These are phyloP conservation scores for Phragmites australis DNA, from an alignment of 176 grass and related monocot species.

Conservation along the genomic window DNA sequence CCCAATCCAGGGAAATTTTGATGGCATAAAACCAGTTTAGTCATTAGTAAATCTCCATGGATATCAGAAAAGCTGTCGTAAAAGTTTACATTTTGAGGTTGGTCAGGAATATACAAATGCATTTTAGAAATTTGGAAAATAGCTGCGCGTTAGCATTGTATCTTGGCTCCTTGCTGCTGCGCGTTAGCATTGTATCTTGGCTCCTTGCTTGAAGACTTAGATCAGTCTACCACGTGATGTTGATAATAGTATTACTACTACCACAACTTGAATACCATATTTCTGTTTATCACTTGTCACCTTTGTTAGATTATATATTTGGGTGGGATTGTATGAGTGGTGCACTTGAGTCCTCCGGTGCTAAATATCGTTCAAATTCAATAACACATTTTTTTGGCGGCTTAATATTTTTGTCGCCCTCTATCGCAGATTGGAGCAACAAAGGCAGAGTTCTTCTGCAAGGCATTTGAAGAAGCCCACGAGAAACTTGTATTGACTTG, in stretches of 20 bases:
- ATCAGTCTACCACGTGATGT: not conserved
- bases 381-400: not conserved
- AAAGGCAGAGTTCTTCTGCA: conserved; percentile 70
- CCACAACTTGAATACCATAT: not conserved
- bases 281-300: not conserved
- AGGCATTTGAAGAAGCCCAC: conserved; percentile 70
- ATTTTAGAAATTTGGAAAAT: not conserved
- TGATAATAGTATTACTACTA: not conserved
- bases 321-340: not conserved
- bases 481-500: conserved; percentile 64
- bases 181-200: too few relatives aligned
- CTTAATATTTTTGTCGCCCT: not conserved
- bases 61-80: not conserved
- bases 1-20: not conserved
- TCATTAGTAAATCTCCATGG: not conserved
- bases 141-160: too few relatives aligned
- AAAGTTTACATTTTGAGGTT: not conserved
- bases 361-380: not conserved
- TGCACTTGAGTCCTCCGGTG: not conserved
- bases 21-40: not conserved
- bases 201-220: not conserved
- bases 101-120: not conserved
- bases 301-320: not conserved
- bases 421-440: conserved; percentile 61
- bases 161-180: not conserved